Conservation (phyloP, 306 rosid genomes). For the Arachis stenosperma region DNA sequence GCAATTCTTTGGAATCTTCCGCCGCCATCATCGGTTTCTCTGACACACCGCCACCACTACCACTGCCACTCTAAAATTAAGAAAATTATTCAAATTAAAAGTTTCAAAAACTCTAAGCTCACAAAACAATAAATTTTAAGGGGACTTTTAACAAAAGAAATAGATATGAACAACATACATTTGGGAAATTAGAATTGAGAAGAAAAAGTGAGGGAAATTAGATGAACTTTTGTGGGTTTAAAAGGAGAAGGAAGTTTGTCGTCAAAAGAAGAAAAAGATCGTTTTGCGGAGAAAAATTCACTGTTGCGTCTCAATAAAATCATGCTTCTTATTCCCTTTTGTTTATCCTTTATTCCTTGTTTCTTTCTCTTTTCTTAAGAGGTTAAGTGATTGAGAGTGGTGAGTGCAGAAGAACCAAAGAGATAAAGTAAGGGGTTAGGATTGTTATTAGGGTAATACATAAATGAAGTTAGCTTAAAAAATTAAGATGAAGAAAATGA, state of each 20-base stretch:
- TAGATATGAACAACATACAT: background rate
- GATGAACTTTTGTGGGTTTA: slow-evolving; percentile 80
- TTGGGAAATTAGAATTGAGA: background rate
- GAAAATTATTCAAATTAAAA: background rate
- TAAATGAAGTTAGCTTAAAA: no score
- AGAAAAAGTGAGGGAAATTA: background rate
- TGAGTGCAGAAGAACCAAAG: no score
- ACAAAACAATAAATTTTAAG: background rate
- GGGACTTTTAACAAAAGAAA: background rate
- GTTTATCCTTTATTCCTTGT: background rate
- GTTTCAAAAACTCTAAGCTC: slow-evolving; percentile 41
- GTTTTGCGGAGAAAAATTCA: slow-evolving; percentile 88
- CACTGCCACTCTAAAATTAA: slow-evolving; percentile 65
- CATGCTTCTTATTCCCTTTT: slow-evolving; percentile 51
- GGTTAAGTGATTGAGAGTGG: no score
- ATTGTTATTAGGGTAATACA: no score
- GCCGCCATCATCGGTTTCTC: slow-evolving; percentile 65
- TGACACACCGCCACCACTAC: slow-evolving; percentile 69
- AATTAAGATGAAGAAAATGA: no score
- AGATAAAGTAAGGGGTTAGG: no score
- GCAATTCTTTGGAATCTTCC: slow-evolving; percentile 79
- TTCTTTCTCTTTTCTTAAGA: background rate
- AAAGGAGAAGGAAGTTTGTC: slow-evolving; percentile 83
- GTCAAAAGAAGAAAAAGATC: slow-evolving; percentile 87
- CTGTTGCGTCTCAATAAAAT: slow-evolving; percentile 94